Conservation (phyloP, 179 eudicot species). For the Drosera spatulata region DNA sequence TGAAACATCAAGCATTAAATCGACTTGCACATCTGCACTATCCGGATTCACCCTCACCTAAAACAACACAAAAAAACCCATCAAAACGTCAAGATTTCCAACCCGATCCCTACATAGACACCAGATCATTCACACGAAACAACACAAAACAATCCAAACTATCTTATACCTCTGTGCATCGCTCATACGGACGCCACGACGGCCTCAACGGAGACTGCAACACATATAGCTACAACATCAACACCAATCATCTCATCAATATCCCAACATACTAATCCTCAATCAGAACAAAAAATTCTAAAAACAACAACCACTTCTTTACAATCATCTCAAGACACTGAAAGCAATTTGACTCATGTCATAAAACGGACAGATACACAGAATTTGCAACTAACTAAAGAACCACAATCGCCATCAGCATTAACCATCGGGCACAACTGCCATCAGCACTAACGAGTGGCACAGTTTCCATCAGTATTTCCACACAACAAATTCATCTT, state of each 20-base stretch:
- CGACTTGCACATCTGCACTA: constrained; percentile 56
- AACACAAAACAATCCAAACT: constrained; percentile 1
- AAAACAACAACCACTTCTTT: too few relatives aligned
- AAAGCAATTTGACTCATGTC: too few relatives aligned
- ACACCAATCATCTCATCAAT: neutral
- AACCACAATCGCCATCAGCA: too few relatives aligned
- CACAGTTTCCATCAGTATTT: too few relatives aligned
- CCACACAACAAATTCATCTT: too few relatives aligned
- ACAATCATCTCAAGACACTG: too few relatives aligned
- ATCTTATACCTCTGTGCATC: constrained; percentile 50
- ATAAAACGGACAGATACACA: too few relatives aligned
- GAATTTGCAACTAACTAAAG: too few relatives aligned
- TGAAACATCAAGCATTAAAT: constrained; percentile 50
- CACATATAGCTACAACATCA: constrained; percentile 49
- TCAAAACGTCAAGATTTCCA: neutral
- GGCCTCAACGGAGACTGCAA: constrained; percentile 83
- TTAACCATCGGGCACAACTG: too few relatives aligned
- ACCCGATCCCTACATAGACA: neutral
- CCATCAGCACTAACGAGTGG: too few relatives aligned
- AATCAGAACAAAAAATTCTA: too few relatives aligned
- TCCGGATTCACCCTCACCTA: constrained; percentile 66
- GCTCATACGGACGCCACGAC: constrained; percentile 84
- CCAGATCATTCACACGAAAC: neutral
- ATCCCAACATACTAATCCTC: too few relatives aligned
- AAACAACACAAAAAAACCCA: neutral